These are phyloP conservation scores for Chlorophyllum brunneum DNA, from an alignment of 768 basidiomycete genomes.

Conservation along the genomic window DNA sequence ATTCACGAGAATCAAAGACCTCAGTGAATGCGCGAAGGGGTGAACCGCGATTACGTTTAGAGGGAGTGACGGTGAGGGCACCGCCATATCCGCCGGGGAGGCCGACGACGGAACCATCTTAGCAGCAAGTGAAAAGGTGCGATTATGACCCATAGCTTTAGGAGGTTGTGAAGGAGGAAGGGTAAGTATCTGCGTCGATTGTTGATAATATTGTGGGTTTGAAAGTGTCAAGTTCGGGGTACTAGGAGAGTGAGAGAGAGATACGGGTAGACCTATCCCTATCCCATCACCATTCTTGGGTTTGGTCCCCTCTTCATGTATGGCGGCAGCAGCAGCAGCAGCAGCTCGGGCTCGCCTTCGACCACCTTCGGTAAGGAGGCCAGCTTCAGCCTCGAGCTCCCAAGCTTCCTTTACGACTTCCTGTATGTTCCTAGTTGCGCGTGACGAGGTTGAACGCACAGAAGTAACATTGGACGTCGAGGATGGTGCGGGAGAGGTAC, in stretches of 20 bases:
- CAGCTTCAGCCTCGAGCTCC: constrained; percentile 78
- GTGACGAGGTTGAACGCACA: constrained; percentile 11
- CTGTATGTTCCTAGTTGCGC: constrained; percentile 14
- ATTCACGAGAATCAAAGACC: constrained; percentile 55
- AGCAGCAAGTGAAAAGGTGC: constrained; percentile 56
- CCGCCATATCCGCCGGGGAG: constrained; percentile 36
- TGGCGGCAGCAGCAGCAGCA: constrained; percentile 31
- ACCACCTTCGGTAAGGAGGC: constrained; percentile 71
- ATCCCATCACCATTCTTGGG: neutral
- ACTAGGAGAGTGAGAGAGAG: constrained; percentile 16
- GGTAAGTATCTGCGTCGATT: constrained; percentile 52
- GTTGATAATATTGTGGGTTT: constrained; percentile 58
- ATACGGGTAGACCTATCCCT: constrained; percentile 13
- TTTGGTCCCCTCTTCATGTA: constrained; percentile 18
- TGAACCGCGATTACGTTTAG: constrained; percentile 57
- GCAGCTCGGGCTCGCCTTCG: constrained; percentile 59
- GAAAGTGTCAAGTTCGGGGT: constrained; percentile 31
- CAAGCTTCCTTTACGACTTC: constrained; percentile 63
- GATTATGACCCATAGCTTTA: constrained; percentile 46
- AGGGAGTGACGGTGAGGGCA: constrained; percentile 69
- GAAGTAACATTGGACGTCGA: constrained; percentile 8
- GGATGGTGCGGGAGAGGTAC: constrained; percentile 6
- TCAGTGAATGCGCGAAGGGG: constrained; percentile 56
- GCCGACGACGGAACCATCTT: constrained; percentile 23
- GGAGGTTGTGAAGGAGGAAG: constrained; percentile 60